Evolutionary conservation across 2,329 filamentous ascomycete genomes (phyloP).

Genomic region (Botryotinia globosa): DNA sequence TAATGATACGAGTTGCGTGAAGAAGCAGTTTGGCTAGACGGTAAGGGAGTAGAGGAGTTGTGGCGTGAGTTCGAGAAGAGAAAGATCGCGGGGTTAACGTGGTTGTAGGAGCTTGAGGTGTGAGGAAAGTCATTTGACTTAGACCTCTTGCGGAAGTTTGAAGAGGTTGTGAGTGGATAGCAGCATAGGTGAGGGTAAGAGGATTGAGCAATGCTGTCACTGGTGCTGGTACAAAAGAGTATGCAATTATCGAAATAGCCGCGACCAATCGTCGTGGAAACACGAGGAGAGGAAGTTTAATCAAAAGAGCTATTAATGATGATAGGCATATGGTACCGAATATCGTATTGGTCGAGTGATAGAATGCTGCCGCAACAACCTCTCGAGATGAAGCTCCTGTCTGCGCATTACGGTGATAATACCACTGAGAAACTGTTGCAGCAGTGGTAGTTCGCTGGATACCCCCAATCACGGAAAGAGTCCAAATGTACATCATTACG

Average conservation of each 20-base stretch:
- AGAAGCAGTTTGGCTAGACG: slow-evolving; percentile 87
- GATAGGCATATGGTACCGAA: slow-evolving; percentile 92
- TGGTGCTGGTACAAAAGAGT: slow-evolving; percentile 79
- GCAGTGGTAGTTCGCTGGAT: slow-evolving; percentile 89
- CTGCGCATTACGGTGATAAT: slow-evolving; percentile 86
- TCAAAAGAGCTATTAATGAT: slow-evolving; percentile 73
- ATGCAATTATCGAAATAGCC: slow-evolving; percentile 67
- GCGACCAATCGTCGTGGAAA: slow-evolving; percentile 67
- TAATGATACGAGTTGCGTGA: slow-evolving; percentile 85
- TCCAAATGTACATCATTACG: slow-evolving; percentile 94
- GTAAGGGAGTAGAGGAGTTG: slow-evolving; percentile 72
- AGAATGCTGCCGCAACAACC: slow-evolving; percentile 78
- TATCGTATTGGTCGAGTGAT: slow-evolving; percentile 78
- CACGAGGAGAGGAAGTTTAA: slow-evolving; percentile 81
- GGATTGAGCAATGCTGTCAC: slow-evolving; percentile 87
- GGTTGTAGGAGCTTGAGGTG: slow-evolving; percentile 69
- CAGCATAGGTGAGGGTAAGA: slow-evolving; percentile 85
- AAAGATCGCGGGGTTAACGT: slow-evolving; percentile 60
- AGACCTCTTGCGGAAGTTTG: slow-evolving; percentile 74
- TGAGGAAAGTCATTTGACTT: slow-evolving; percentile 77
- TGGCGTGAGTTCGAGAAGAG: slow-evolving; percentile 43
- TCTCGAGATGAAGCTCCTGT: slow-evolving; percentile 75
- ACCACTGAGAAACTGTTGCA: slow-evolving; percentile 97
- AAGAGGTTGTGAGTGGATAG: slow-evolving; percentile 87
- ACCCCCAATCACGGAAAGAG: slow-evolving; percentile 79